Base-by-base conservation (phyloP, 306 rosid species). In the Psophocarpus tetragonolobus region DNA sequence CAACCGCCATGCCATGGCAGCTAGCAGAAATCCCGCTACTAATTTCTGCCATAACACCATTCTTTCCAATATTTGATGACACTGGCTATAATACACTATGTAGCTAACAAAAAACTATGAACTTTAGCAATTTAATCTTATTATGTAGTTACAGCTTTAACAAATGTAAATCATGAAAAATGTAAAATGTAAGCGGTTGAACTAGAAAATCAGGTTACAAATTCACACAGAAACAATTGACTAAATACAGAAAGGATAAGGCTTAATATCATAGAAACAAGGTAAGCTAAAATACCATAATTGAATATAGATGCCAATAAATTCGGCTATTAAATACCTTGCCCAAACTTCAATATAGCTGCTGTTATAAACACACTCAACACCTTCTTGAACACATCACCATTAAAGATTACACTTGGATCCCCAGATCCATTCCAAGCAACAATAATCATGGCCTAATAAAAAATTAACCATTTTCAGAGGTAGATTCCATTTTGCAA, bases 321-420 rank as follows among this genome's bases (percentile, higher is more conserved):
- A 71, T 18, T 39, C 32, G 20, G 39, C 24, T 32, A 47, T 48
- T 35, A 74, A 84, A 24, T 56, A 92, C 99, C 98, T 92, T 92
- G 99, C 60, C 98, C 96, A 82, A 95, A 88, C 89, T 95, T 95
- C 89, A 92, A 80, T 82, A 95, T 86, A 68, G 99, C 98, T 1
- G 99, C 99, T 47, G 98, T 95, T 79, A 95, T 95, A 81, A 95
- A 95, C 73, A 92, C 97, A 71, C 96, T 88, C 74, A 92, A 86
- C 42, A 90, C 97, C 86, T 92, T 95, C 94, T 90, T 92, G 94
- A 95, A 90, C 74, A 92, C 98, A 72, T 88, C 88, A 58, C 74
- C 81, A 10, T 75, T 66, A 69, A 95, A 95, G 69, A 92, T 73
- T 61, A 89, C 85, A 84, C 62, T 86, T 58, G 93, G 98, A 72